Evolutionary conservation across 2,329 filamentous ascomycete genomes (phyloP).

Genomic region (Rosellinia necatrix): DNA sequence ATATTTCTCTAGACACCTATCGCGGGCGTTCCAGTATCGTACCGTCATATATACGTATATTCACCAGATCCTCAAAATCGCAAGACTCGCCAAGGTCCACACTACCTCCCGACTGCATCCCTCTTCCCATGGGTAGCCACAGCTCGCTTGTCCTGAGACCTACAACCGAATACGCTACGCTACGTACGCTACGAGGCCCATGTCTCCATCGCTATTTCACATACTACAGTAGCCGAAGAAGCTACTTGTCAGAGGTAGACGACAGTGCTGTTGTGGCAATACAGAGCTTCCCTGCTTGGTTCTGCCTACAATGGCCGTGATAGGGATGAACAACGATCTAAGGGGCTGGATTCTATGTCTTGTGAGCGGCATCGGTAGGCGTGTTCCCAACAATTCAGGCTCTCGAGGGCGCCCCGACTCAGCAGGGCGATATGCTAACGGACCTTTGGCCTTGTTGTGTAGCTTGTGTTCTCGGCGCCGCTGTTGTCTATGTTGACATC

Average conservation of each 20-base stretch:
- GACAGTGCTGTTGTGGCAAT: conserved; percentile 25
- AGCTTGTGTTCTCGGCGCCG: conserved; percentile 74
- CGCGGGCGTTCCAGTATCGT: neutral
- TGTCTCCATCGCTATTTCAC: conserved; percentile 24
- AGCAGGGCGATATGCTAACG: conserved; percentile 19
- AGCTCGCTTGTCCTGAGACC: neutral
- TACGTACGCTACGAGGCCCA: conserved; percentile 18
- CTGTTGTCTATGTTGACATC: conserved; percentile 85
- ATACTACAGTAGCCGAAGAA: conserved; percentile 7
- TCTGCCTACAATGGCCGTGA: conserved; percentile 45
- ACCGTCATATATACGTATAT: neutral
- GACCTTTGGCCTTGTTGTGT: neutral
- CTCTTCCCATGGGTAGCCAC: neutral
- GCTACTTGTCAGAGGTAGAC: conserved; percentile 26
- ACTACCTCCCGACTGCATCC: too few species aligned
- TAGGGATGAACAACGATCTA: conserved; percentile 73
- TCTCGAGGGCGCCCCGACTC: conserved; percentile 4
- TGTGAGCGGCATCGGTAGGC: conserved; percentile 74
- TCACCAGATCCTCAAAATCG: neutral
- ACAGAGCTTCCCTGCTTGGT: conserved; percentile 10
- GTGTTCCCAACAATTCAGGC: conserved; percentile 32
- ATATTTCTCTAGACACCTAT: neutral
- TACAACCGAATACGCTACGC: neutral
- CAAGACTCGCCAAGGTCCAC: too few species aligned
- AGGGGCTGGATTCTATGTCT: conserved; percentile 92